phyloP scores from a whole-genome alignment of 75 land plant genomes.

The Picea glauca region DNA sequence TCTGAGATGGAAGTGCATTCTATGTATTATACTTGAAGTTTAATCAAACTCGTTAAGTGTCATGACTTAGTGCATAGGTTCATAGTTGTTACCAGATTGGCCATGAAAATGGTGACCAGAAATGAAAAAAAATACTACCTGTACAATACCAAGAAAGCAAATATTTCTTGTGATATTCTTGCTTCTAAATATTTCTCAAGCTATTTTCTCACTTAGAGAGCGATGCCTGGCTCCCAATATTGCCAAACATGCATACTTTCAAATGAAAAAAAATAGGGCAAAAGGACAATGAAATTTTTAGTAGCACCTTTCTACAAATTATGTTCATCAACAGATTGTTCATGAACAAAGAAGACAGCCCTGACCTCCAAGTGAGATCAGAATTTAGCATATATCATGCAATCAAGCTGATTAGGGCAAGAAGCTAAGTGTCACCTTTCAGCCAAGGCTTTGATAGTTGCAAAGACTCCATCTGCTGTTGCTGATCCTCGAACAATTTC shows the following conservation, averaged over 20 bases:
- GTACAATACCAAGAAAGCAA: not conserved
- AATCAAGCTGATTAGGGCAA: not conserved
- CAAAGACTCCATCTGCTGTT: conserved; percentile 71
- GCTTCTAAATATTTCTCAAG: too few relatives aligned
- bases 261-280: too few relatives aligned
- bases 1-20: not conserved
- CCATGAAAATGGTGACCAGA: not conserved
- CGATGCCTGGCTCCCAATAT: too few relatives aligned
- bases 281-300: too few relatives aligned
- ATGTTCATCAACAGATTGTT: not conserved
- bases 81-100: not conserved
- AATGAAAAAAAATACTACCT: not conserved
- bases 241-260: too few relatives aligned
- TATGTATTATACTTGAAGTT: not conserved
- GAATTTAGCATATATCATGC: not conserved
- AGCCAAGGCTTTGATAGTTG: conserved; percentile 59
- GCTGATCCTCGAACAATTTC: conserved; percentile 85
- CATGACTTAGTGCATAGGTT: not conserved
- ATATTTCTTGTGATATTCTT: too few relatives aligned
- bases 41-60: too few relatives aligned
- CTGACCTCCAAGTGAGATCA: not conserved
- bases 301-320: not conserved
- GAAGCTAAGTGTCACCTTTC: conserved; percentile 50
- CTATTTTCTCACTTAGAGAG: too few relatives aligned
- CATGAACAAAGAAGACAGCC: not conserved